Conservation (phyloP, 2,329 filamentous ascomycete genomes). For the Fusarium marasasianum region DNA sequence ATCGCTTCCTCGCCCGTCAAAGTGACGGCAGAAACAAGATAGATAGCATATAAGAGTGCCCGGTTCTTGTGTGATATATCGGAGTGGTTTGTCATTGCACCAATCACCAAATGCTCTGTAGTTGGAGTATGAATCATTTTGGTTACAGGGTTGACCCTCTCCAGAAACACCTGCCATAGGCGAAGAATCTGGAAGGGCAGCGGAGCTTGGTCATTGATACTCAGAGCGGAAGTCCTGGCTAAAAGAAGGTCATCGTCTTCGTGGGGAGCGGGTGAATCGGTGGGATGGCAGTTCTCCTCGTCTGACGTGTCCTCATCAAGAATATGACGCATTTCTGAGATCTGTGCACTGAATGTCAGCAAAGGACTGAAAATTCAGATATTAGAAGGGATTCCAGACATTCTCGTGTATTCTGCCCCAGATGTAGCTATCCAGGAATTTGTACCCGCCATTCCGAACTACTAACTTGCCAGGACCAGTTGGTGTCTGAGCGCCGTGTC, state of each 20-base stretch:
- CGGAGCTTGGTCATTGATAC: background rate
- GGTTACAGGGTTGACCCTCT: constrained; percentile 2
- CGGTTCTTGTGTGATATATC: background rate
- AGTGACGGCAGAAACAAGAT: background rate
- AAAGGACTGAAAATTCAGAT: fast-evolving
- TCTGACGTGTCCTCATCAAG: constrained; percentile 14
- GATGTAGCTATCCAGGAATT: constrained; percentile 2
- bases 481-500: background rate
- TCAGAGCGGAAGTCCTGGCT: background rate
- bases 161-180: constrained; percentile 7
- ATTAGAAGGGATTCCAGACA: too few relatives aligned
- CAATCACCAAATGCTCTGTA: background rate
- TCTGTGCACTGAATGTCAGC: fast-evolving
- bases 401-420: constrained; percentile 8
- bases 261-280: background rate
- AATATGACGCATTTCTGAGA: constrained; percentile 14
- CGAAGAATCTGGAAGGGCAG: constrained; percentile 3
- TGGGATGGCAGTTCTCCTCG: background rate
- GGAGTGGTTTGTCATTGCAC: constrained; percentile 1
- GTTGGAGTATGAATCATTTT: constrained; percentile 9
- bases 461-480: constrained; percentile 5
- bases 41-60: background rate
- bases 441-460: constrained; percentile 8
- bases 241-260: constrained; percentile 9
- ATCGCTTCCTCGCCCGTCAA: background rate